These are phyloP conservation scores for Hibiscus tridactylites DNA, from an alignment of 345 rosid genomes.

Conservation along the genomic window DNA sequence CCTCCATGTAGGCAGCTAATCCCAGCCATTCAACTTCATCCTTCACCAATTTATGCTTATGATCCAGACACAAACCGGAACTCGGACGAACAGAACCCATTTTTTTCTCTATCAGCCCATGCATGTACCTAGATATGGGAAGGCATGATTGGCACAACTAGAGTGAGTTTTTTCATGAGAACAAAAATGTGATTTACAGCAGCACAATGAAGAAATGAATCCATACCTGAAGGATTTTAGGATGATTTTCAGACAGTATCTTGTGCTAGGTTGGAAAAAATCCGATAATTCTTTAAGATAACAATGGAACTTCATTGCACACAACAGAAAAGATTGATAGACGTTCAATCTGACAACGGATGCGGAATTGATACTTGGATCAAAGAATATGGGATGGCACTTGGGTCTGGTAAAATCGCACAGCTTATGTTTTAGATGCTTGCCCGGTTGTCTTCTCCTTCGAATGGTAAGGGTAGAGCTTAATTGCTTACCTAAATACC, in stretches of 20 bases:
- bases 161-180: neutral
- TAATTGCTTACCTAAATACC: constrained; percentile 63
- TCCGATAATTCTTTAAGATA: constrained; percentile 43
- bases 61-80: constrained; percentile 27
- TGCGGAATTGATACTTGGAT: constrained; percentile 66
- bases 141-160: neutral
- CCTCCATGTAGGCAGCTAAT: constrained; percentile 49
- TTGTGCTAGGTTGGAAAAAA: constrained; percentile 39
- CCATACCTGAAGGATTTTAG: constrained; percentile 49
- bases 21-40: constrained; percentile 83
- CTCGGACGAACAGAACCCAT: constrained; percentile 26
- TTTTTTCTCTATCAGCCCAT: constrained; percentile 40
- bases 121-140: constrained; percentile 38
- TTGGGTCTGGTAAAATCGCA: constrained; percentile 53
- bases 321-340: constrained; percentile 66
- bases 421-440: constrained; percentile 36
- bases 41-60: constrained; percentile 19
- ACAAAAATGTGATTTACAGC: neutral
- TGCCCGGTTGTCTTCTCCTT: constrained; percentile 50
- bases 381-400: constrained; percentile 75
- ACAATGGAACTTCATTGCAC: constrained; percentile 84
- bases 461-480: constrained; percentile 50
- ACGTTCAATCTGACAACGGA: constrained; percentile 61
- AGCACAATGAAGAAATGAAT: neutral
- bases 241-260: constrained; percentile 30